Percentiles rank a stretch among this genome's conserved stretches.
Evolutionary conservation across 1,284 basidiomycete species (phyloP).

Genomic region (Melampsora americana): DNA sequence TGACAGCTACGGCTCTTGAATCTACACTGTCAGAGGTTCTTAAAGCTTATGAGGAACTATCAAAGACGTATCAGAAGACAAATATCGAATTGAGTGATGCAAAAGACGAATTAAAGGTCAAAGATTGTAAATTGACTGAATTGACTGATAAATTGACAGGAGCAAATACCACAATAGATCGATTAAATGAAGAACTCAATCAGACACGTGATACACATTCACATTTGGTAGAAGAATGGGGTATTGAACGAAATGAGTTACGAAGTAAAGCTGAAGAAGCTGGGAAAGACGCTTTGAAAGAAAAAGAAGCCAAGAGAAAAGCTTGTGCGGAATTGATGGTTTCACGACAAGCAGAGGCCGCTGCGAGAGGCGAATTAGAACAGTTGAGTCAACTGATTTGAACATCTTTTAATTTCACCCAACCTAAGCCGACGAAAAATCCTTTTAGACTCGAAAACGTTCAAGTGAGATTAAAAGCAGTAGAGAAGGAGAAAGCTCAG

Average conservation of each 20-base stretch:
- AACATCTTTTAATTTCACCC: no score
- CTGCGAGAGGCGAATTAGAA: constrained; percentile 12
- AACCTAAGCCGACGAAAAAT: no score
- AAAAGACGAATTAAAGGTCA: not conserved
- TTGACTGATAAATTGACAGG: constrained; percentile 3
- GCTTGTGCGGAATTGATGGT: constrained; percentile 14
- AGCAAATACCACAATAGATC: not conserved
- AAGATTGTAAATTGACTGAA: constrained; percentile 9
- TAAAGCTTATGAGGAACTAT: constrained; percentile 13
- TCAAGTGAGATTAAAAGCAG: constrained; percentile 12
- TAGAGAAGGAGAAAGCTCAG: constrained; percentile 22
- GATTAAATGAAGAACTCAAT: constrained; percentile 1
- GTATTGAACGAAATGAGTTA: constrained; percentile 10
- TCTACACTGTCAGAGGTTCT: not conserved
- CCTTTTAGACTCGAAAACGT: constrained; percentile 12
- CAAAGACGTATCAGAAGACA: not conserved
- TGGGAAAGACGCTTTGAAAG: constrained; percentile 8
- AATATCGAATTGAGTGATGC: not conserved
- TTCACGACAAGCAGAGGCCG: constrained; percentile 32
- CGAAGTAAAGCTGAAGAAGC: constrained; percentile 12
- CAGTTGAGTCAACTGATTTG: constrained; percentile 16
- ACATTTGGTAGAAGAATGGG: constrained; percentile 8
- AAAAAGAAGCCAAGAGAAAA: constrained; percentile 25
- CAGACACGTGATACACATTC: constrained; percentile 7
- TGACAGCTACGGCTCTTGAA: constrained; percentile 6